Base-by-base conservation (phyloP, 345 rosid species). In the Ceriops zippeliana region DNA sequence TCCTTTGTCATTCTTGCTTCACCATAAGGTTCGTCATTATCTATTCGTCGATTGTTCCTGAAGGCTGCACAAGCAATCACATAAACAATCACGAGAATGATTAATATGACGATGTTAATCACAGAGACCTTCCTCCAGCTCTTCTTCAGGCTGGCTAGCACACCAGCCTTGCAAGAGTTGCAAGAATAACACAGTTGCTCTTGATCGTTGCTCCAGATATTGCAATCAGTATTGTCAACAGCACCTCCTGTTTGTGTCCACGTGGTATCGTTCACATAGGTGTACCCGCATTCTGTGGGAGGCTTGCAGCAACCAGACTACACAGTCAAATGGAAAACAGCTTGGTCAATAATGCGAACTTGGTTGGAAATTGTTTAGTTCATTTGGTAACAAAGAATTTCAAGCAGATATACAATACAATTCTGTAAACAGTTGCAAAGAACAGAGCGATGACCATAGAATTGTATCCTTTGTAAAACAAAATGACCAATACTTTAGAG, bases 241-340 rank as follows among this genome's bases (percentile, higher is more conserved):
- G 30, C 63, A 15, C 84, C 90, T 11, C 88, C 85, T 20, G 75
- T 79, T 0, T 76, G 17, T 20, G 21, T 38, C 99, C 98, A 95
- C 0, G 34, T 32, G 0, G 99, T 91, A 86, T 90, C 99, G 75
- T 90, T 95, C 74, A 53, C 57, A 49, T 91, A 95, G 22, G 62
- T 67, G 70, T 49, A 92, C 9, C 93, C 93, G 63, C 98, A 95
- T 2, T 85, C 92, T 15, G 90, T 76, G 6, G 96, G 98, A 5
- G 98, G 98, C 84, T 91, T 95, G 83, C 99, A 95, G 77, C 99
- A 95, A 67, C 99, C 96, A 0, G 96, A 91, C 99, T 95, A 68
- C 70, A 65, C 24, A 75, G 16, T 75, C 22, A 54, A 61, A 35
- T 61, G 7, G 28, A 10, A 20, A 22, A 60, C n/a, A 2, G 22